Percentiles rank a stretch among this genome's conserved stretches.
Conservation (phyloP, 2,329 filamentous ascomycete genomes). For the Colletotrichum sublineola region DNA sequence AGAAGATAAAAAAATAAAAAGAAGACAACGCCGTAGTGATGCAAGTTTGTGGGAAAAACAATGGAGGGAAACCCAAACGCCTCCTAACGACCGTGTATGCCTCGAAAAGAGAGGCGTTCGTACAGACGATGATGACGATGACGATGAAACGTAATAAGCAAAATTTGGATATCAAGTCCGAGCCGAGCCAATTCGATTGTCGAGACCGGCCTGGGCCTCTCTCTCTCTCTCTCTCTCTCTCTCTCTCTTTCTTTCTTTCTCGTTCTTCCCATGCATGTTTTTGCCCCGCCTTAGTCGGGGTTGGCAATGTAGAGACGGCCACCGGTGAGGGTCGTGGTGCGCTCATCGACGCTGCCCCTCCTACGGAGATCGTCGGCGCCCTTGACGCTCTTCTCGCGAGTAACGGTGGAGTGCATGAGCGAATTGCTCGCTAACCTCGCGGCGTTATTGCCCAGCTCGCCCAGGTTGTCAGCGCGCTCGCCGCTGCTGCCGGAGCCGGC, state of each 20-base stretch:
- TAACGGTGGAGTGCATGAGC: constrained; percentile 67
- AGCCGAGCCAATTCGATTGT: not conserved
- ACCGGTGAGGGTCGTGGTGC: constrained; percentile 78
- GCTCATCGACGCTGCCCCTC: constrained; percentile 86
- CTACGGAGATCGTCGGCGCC: constrained; percentile 79
- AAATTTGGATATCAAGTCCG: constrained; percentile 18
- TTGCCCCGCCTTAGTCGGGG: constrained; percentile 69
- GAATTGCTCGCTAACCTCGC: constrained; percentile 71
- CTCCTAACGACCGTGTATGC: constrained; percentile 31
- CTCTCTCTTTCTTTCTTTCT: not conserved
- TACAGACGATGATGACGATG: constrained; percentile 18
- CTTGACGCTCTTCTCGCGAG: constrained; percentile 75
- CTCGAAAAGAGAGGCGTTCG: constrained; percentile 21
- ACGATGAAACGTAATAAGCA: not conserved
- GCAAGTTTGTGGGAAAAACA: constrained; percentile 28
- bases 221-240: not conserved
- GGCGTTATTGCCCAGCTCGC: constrained; percentile 63
- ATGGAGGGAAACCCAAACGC: not conserved
- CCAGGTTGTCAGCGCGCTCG: constrained; percentile 72
- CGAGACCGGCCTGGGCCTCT: not conserved
- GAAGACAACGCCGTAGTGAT: constrained; percentile 30
- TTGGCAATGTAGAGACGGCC: constrained; percentile 87
- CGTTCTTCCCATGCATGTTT: not conserved
- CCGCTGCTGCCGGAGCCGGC: constrained; percentile 66
- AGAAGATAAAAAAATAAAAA: constrained; percentile 8